Evolutionary conservation across 805 yeast species (phyloP).

Genomic region (Kazachstania bromeliacearum): DNA sequence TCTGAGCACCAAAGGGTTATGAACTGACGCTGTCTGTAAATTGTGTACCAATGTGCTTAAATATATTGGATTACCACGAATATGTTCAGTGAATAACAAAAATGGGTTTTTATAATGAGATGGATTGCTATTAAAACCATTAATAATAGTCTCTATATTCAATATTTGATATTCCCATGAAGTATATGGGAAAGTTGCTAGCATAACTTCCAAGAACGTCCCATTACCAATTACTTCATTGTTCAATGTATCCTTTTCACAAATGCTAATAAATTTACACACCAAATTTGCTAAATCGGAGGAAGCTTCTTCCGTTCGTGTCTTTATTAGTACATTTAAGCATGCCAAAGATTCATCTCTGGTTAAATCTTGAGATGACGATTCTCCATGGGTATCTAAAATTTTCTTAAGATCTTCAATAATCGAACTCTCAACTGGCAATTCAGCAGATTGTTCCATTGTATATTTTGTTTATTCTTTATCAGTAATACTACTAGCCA

Average conservation of each 20-base stretch:
- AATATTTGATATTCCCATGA: constrained; percentile 7
- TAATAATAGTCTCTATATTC: constrained; percentile 7
- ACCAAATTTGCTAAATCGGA: constrained; percentile 1
- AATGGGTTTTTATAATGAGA: constrained; percentile 5
- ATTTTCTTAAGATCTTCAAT: too few relatives aligned
- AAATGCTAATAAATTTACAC: constrained; percentile 8
- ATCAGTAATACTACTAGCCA: too few relatives aligned
- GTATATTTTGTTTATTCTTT: too few relatives aligned
- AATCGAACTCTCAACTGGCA: too few relatives aligned
- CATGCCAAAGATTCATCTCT: constrained; percentile 3
- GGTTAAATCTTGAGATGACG: too few relatives aligned
- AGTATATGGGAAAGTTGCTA: constrained; percentile 7
- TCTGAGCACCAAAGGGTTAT: constrained; percentile 3
- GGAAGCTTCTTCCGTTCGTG: not conserved
- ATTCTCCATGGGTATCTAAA: too few relatives aligned
- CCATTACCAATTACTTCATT: constrained; percentile 5
- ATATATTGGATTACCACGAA: constrained; percentile 2
- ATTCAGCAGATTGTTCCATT: too few relatives aligned
- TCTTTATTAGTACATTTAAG: not conserved
- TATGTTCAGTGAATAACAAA: constrained; percentile 7
- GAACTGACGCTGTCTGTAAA: constrained; percentile 3
- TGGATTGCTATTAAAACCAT: constrained; percentile 7
- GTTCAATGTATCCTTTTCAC: constrained; percentile 10
- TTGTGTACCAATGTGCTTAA: constrained; percentile 5
- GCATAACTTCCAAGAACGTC: constrained; percentile 7